Evolutionary conservation across 495 filamentous ascomycete species (phyloP).

Genomic region (Geopyxis carbonaria): DNA sequence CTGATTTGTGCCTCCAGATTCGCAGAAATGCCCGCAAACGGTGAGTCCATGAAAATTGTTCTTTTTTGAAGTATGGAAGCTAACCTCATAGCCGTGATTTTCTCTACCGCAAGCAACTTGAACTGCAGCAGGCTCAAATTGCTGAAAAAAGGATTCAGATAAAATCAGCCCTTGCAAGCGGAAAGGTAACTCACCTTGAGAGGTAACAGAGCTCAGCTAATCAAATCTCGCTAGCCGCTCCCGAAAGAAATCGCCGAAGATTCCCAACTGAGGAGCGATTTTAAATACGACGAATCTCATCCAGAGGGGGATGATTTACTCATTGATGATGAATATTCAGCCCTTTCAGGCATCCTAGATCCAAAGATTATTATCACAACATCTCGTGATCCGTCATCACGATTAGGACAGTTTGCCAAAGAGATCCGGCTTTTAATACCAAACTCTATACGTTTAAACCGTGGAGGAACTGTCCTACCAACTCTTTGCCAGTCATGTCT

Average conservation of each 20-base stretch:
- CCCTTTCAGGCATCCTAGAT: constrained; percentile 68
- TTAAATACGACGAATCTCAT: constrained; percentile 76
- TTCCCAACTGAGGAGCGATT: constrained; percentile 66
- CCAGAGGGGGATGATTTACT: constrained; percentile 51
- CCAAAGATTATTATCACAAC: constrained; percentile 86
- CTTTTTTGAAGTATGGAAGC: no score
- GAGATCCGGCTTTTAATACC: constrained; percentile 84
- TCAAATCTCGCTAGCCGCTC: constrained; percentile 50
- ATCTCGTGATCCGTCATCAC: constrained; percentile 67
- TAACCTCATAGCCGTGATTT: constrained; percentile 52
- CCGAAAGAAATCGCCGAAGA: constrained; percentile 81
- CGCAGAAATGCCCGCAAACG: constrained; percentile 24
- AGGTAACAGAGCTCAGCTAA: background rate
- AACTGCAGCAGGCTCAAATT: constrained; percentile 81
- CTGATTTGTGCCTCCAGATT: constrained; percentile 9
- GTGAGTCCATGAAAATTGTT: constrained; percentile 7
- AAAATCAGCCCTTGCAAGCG: constrained; percentile 64
- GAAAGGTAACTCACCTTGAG: constrained; percentile 23
- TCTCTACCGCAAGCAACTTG: constrained; percentile 52
- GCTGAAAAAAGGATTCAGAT: constrained; percentile 77
- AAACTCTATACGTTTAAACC: constrained; percentile 75
- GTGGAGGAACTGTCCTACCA: constrained; percentile 74
- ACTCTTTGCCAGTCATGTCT: constrained; percentile 69
- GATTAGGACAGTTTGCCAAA: constrained; percentile 80
- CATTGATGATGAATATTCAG: constrained; percentile 89